phyloP scores from a whole-genome alignment of 148 eudicot genomes.

The Diospyros lotus region DNA sequence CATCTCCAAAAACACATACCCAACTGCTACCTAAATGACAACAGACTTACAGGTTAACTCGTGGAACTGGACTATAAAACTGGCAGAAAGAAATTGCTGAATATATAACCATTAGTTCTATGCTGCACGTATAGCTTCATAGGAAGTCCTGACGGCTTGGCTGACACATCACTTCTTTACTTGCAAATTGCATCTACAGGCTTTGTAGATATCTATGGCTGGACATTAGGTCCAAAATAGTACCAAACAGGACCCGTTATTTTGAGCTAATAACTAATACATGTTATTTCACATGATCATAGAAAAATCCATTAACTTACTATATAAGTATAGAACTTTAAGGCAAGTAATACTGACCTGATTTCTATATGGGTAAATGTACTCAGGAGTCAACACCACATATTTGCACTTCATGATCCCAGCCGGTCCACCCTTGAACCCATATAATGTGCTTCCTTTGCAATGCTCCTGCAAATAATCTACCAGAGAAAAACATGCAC shows the following conservation, averaged over 20 bases:
- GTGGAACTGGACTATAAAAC: background rate
- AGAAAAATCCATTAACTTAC: background rate
- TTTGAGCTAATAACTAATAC: background rate
- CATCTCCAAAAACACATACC: too few species aligned
- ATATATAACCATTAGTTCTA: background rate
- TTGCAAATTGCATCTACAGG: background rate
- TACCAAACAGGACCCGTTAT: background rate
- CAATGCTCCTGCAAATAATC: constrained; percentile 89
- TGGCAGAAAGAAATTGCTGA: background rate
- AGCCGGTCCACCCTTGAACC: constrained; percentile 98
- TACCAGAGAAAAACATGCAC: constrained; percentile 20
- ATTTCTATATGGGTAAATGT: constrained; percentile 90
- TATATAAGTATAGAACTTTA: background rate
- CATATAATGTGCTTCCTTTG: constrained; percentile 78
- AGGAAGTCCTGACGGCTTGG: background rate
- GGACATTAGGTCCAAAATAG: background rate
- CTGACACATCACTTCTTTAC: background rate
- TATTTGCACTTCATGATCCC: constrained; percentile 97
- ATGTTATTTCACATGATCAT: background rate
- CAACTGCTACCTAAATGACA: too few species aligned
- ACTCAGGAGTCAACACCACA: constrained; percentile 66
- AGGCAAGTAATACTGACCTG: constrained; percentile 43
- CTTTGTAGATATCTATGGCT: background rate
- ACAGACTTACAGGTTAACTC: background rate
- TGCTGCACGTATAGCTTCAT: background rate